Conservation (phyloP, 1,139 yeast species). For the Casaregolazyma lundiana region DNA sequence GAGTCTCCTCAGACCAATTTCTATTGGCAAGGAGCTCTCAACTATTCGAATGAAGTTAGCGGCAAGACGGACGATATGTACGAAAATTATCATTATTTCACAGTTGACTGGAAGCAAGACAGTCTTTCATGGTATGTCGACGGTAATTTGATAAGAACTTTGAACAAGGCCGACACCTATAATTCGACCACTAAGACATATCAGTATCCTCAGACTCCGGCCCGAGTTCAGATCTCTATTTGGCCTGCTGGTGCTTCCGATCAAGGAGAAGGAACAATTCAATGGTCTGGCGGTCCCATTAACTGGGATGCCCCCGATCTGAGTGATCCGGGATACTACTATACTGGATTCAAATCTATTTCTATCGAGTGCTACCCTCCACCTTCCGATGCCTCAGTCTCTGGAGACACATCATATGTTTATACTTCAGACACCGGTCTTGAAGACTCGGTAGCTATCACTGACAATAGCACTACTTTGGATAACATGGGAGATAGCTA, state of each 20-base stretch:
- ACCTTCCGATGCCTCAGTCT: conserved; percentile 46
- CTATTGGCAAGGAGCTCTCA: conserved; percentile 68
- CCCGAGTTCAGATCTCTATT: conserved; percentile 75
- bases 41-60: conserved; percentile 57
- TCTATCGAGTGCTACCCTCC: conserved; percentile 64
- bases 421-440: conserved; percentile 28
- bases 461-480: conserved; percentile 14
- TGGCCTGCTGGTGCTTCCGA: conserved; percentile 87
- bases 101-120: conserved; percentile 80
- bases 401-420: conserved; percentile 53
- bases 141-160: conserved; percentile 65
- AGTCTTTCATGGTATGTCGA: conserved; percentile 68
- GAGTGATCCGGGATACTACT: conserved; percentile 69
- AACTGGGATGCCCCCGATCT: conserved; percentile 80
- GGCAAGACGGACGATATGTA: conserved; percentile 49
- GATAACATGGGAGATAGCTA: conserved; percentile 10
- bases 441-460: conserved; percentile 10
- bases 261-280: conserved; percentile 69
- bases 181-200: conserved; percentile 58
- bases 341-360: conserved; percentile 57
- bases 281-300: conserved; percentile 91
- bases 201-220: conserved; percentile 83
- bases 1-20: conserved; percentile 66
- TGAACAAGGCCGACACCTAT: conserved; percentile 60
- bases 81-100: conserved; percentile 69